phyloP scores from a whole-genome alignment of 495 filamentous ascomycete species.

The Hyaloscypha variabilis region DNA sequence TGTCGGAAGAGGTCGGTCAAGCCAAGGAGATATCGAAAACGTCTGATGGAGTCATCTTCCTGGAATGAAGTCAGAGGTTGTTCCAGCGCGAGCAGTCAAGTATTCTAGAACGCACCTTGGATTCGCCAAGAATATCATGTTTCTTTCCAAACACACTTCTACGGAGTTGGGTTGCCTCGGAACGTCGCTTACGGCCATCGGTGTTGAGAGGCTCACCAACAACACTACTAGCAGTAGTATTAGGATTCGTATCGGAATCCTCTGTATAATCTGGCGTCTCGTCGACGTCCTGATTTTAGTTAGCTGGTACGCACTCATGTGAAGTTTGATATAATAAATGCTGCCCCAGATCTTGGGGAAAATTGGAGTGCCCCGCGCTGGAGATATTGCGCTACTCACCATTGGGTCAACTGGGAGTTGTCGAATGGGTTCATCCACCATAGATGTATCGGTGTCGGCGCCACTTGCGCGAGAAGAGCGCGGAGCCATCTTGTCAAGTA shows the following conservation, averaged over 20 bases:
- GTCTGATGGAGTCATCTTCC: slow-evolving; percentile 94
- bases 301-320: slow-evolving; percentile 19
- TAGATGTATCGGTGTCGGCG: slow-evolving; percentile 54
- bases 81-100: slow-evolving; percentile 1
- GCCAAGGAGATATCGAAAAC: slow-evolving; percentile 94
- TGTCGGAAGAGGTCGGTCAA: slow-evolving; percentile 98
- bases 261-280: slow-evolving; percentile 88
- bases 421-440: slow-evolving; percentile 54
- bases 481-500: slow-evolving; percentile 56
- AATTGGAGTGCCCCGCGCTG: neutral
- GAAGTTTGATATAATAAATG: neutral
- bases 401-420: slow-evolving; percentile 44
- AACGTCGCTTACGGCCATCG: slow-evolving; percentile 84
- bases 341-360: neutral
- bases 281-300: slow-evolving; percentile 61
- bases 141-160: slow-evolving; percentile 94
- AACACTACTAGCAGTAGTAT: slow-evolving; percentile 88
- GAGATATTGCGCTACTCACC: slow-evolving; percentile 38
- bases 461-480: slow-evolving; percentile 48
- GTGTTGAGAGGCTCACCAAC: slow-evolving; percentile 62
- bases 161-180: slow-evolving; percentile 82
- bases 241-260: slow-evolving; percentile 91
- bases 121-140: slow-evolving; percentile 84
- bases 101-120: slow-evolving; percentile 65
- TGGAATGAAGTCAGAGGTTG: slow-evolving; percentile 37